phyloP scores from a whole-genome alignment of 208 protist genomes.

The Borovskyia barvae region DNA sequence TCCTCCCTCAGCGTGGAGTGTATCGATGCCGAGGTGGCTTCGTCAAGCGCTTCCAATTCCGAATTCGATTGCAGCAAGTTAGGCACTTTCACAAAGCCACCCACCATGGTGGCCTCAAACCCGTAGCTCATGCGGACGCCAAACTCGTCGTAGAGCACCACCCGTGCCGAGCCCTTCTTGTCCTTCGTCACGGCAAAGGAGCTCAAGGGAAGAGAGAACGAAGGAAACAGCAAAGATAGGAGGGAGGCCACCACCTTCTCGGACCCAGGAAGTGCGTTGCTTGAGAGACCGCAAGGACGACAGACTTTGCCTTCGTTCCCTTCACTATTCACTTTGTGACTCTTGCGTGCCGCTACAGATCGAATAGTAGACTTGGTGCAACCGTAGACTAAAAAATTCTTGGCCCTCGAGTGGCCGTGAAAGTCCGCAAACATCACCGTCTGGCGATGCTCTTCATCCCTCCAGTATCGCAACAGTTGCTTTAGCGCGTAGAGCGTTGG shows the following conservation, averaged over 20 bases:
- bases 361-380: constrained; percentile 62
- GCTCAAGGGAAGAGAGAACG: constrained; percentile 73
- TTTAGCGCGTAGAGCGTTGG: constrained; percentile 87
- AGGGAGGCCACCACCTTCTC: constrained; percentile 82
- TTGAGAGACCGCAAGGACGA: constrained; percentile 3
- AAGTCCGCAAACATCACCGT: constrained; percentile 92
- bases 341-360: neutral
- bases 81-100: constrained; percentile 38
- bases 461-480: constrained; percentile 73
- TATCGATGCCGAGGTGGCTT: too few species aligned
- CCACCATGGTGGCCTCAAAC: constrained; percentile 93
- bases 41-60: neutral
- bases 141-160: constrained; percentile 91
- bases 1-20: constrained; percentile 6
- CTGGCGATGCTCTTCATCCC: constrained; percentile 52
- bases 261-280: constrained; percentile 19
- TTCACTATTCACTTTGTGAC: neutral
- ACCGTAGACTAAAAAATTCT: constrained; percentile 96
- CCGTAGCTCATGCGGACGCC: constrained; percentile 93
- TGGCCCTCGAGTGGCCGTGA: constrained; percentile 94
- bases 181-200: constrained; percentile 88
- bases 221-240: constrained; percentile 47
- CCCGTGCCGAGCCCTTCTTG: constrained; percentile 87
- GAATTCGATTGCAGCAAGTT: constrained; percentile 8
- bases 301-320: neutral